Evolutionary conservation across 768 basidiomycete genomes (phyloP), one percentile per base, ranked within the genome.

Genomic region (Boletus rufocinnamomeus): DNA sequence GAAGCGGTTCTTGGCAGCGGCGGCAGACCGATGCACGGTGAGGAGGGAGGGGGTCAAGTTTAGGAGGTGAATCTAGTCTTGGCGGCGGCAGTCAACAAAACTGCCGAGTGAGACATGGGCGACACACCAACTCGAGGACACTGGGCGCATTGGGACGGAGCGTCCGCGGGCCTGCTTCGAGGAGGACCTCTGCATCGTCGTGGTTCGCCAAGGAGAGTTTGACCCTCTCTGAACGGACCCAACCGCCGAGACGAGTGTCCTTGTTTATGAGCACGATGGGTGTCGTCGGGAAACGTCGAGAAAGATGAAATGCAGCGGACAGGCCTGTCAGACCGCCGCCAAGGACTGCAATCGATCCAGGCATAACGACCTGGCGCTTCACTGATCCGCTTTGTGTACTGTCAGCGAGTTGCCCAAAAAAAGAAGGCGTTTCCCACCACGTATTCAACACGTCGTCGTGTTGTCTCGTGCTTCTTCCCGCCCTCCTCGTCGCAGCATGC

Each of bases 91-190:
- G 62, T 63, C 38, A 64, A 56, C 52, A 47, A 46, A 32, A 37
- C 54, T 45, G 60, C 25, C 37, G 55, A 21, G 48, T 60, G 41
- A 27, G 44, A 46, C 43, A 23, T 45, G n/a, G 40, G 60, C 30
- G 35, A 73, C 55, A 72, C 67, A 94, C 96, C 75, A 98, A 70
- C 66, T 94, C 89, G 14, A 98, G 75, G 34, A 94, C 80, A 4
- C 87, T 75, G 56, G 81, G 82, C 7, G 89, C 83, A 51, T 86
- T 85, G 0, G 95, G 93, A 38, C 95, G 75, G 32, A 99, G 76
- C 17, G 92, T 95, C 41, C 95, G 78, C 27, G 96, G 95, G 1
- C 96, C 96, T 25, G 83, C 80, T 76, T 99, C 96, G 6, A 98
- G 76, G 4, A 91, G 68, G 11, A 94, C 79, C 5, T 69, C 67